Evolutionary conservation across 73 alveolate species (phyloP), one percentile per base, ranked within the genome.

Genomic region (Symbiodinium natans): DNA sequence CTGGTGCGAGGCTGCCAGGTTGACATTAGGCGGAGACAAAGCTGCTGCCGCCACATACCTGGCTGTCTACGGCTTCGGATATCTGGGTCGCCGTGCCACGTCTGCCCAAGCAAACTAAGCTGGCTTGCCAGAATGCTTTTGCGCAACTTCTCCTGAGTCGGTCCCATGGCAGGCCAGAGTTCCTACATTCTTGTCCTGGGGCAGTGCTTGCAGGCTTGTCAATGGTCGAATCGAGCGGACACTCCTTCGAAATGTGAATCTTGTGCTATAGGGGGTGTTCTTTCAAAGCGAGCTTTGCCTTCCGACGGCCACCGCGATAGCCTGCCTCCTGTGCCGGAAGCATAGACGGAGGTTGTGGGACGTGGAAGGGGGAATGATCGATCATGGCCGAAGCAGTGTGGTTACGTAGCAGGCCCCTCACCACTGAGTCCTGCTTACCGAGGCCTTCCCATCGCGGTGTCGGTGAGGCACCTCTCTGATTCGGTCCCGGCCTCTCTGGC

Each of bases 1-100:
- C n/a, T n/a, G n/a, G n/a, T n/a, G n/a, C n/a, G 40, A 90, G 96
- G 96, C 96, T 10, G 96, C 96, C 11, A 46, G 96, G 87, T 27
- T 90, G 96, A 90, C 96, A 3, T 82, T 88, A 1, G 96, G 96
- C 33, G 96, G 96, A 29, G 96, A 90, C 96, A 63, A 80, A 41
- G 96, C 96, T 11, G 96, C 96, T 11, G 42, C 75, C 19, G 82
- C 52, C 39, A 84, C 77, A 43, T 90, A 90, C 34, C 40, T 68
- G 15, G 75, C 75, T 8, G 96, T 90, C 75, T 90, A 90, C 36
- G 96, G 96, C 41, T 90, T 90, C 36, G 96, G 83, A 7, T 90
- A 40, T 29, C 48, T 90, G 29, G 80, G 96, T 75, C 48, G 87
- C 86, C 27, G 29, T 21, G 21, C 29, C 52, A 46, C 59, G 36